Evolutionary conservation across 1,284 basidiomycete species (phyloP).

Genomic region (Leccinum pachyderme): DNA sequence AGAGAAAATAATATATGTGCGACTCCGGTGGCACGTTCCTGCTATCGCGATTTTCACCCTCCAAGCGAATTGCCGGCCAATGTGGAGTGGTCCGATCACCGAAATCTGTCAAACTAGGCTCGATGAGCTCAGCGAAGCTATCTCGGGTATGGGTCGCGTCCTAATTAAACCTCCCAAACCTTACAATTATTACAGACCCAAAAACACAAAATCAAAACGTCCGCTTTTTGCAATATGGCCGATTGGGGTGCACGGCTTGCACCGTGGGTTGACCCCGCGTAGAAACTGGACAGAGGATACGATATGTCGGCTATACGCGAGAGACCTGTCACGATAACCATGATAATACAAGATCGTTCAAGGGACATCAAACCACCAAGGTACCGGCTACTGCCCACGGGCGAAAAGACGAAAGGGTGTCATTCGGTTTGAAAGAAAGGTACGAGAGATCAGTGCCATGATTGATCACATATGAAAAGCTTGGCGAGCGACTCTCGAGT

Average conservation of each 20-base stretch:
- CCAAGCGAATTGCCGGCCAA: slow-evolving; percentile 24
- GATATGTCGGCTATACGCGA: slow-evolving; percentile 8
- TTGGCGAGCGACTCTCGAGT: slow-evolving; percentile 20
- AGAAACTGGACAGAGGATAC: neutral
- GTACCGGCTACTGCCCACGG: slow-evolving; percentile 19
- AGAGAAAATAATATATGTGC: slow-evolving; percentile 13
- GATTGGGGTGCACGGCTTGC: slow-evolving; percentile 13
- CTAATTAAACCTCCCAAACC: slow-evolving; percentile 27
- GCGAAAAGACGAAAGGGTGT: slow-evolving; percentile 7
- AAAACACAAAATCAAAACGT: slow-evolving; percentile 9
- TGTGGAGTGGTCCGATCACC: slow-evolving; percentile 30
- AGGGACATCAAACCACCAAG: slow-evolving; percentile 16
- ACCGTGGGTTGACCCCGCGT: slow-evolving; percentile 13
- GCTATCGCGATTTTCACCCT: slow-evolving; percentile 11
- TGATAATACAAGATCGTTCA: slow-evolving; percentile 12
- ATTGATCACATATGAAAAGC: slow-evolving; percentile 23
- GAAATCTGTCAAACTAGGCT: slow-evolving; percentile 27
- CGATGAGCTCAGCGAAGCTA: slow-evolving; percentile 32
- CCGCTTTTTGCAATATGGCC: slow-evolving; percentile 7
- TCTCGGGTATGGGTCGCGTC: slow-evolving; percentile 4
- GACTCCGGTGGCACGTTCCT: slow-evolving; percentile 27
- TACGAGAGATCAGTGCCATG: slow-evolving; percentile 21
- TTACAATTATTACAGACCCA: slow-evolving; percentile 11
- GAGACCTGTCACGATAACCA: slow-evolving; percentile 10
- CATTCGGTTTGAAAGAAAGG: slow-evolving; percentile 21